Base-by-base conservation (phyloP, 768 basidiomycete species). In the Solioccasus polychromus region DNA sequence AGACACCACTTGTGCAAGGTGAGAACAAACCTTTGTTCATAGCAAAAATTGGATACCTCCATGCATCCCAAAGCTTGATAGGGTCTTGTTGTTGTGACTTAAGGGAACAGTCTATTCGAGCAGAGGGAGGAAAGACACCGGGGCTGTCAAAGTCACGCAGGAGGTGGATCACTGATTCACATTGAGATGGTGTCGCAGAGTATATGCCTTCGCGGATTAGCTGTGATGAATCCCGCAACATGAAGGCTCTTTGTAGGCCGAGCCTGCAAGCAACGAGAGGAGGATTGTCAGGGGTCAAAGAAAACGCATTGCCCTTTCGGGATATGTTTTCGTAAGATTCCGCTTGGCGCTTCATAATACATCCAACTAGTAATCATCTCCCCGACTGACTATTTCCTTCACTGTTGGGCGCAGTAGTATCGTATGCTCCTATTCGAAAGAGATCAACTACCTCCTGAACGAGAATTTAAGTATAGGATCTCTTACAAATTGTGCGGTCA, bases 401-500 rank as follows among this genome's bases (percentile, higher is more conserved):
- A 80, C 79, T 15, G 90, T 92, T 36, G 89, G 89, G 41, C 90
- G 85, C 40, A 92, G 70, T 23, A 92, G 60, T 43, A 92, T 88
- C 29, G 89, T 92, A 64, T 92, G 89, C 58, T 92, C 89, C 88
- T 90, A 63, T 45, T 47, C 28, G n/a, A 46, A 12, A 26, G 4
- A 42, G 35, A 26, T 58, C 40, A 60, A 42, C 45, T 15, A 9
- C 23, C 20, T 40, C 22, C 8, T 11, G 18, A 38, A 34, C 4
- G 40, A 19, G 8, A 40, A 37, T 22, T 18, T 51, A 44, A 52
- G 11, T 10, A 26, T 37, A 45, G 35, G 29, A 17, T 29, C 38
- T 71, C 82, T 51, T 57, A 89, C 87, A 64, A 87, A 88, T 72
- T 97, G 95, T 9, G 95, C 95, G 1, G 94, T 96, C 91, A 94